Conservation (phyloP, 371 early-diverging fungal species). For the Rhizopus arrhizus region DNA sequence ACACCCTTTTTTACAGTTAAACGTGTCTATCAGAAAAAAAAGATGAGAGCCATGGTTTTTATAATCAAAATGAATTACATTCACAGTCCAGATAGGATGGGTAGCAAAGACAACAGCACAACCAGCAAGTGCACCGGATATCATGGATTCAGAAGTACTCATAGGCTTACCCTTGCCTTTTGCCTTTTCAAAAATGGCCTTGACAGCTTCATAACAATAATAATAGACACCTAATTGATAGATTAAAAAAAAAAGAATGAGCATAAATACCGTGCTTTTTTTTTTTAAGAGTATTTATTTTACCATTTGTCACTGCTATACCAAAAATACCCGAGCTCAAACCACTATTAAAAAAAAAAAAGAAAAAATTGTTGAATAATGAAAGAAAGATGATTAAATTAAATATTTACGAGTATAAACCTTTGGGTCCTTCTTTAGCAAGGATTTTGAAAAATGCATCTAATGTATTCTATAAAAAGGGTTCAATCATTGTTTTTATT, state of each 20-base stretch:
- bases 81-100: slow-evolving; percentile 98
- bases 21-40: slow-evolving; percentile 54
- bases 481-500: slow-evolving; percentile 1
- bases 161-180: slow-evolving; percentile 61
- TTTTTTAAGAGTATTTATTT: slow-evolving; percentile 6
- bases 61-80: slow-evolving; percentile 55
- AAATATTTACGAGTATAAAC: slow-evolving; percentile 83
- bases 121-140: slow-evolving; percentile 91
- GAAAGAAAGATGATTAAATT: slow-evolving; percentile 5
- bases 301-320: slow-evolving; percentile 92
- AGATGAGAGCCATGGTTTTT: neutral
- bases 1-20: slow-evolving; percentile 65
- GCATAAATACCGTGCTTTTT: neutral
- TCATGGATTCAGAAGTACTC: slow-evolving; percentile 85
- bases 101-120: slow-evolving; percentile 85
- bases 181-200: slow-evolving; percentile 78
- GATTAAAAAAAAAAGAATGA: neutral
- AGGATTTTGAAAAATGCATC: slow-evolving; percentile 88
- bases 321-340: slow-evolving; percentile 94
- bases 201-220: slow-evolving; percentile 93
- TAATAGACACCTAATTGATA: slow-evolving; percentile 73
- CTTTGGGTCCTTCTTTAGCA: slow-evolving; percentile 84
- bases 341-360: slow-evolving; percentile 66
- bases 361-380: neutral
- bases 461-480: slow-evolving; percentile 55